Conservation (phyloP, 257 asterid genomes). For the Nyctanthes arbortristis region DNA sequence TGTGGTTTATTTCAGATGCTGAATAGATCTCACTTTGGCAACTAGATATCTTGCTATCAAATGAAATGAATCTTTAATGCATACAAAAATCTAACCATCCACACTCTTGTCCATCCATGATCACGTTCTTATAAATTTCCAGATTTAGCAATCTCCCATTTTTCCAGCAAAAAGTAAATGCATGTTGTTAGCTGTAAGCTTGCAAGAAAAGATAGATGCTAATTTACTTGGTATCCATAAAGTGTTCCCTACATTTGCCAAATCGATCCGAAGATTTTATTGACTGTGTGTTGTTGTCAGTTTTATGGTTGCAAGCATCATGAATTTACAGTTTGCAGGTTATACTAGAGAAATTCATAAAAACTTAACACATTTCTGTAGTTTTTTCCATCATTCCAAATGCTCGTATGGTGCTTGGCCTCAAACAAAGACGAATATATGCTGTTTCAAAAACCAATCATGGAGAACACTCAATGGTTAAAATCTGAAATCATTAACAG, state of each 20-base stretch:
- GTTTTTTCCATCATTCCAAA: not conserved
- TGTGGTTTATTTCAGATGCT: not conserved
- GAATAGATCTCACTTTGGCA: not conserved
- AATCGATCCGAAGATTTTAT: not conserved
- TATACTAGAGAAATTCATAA: not conserved
- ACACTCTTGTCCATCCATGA: not conserved
- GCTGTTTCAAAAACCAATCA: too few relatives aligned
- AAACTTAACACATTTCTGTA: not conserved
- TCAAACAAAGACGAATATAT: too few relatives aligned
- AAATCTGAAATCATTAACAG: not conserved
- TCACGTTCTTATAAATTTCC: constrained; percentile 8
- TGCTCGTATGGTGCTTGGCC: too few relatives aligned
- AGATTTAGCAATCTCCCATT: not conserved
- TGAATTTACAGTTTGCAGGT: not conserved
- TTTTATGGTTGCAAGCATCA: not conserved
- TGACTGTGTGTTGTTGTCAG: not conserved
- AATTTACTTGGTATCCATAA: not conserved
- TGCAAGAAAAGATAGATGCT: not conserved
- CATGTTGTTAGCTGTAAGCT: not conserved
- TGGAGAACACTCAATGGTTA: not conserved
- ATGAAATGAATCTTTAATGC: not conserved
- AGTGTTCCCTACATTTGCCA: not conserved
- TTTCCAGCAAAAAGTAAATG: not conserved
- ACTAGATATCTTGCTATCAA: not conserved
- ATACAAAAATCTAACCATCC: not conserved